Conservation (phyloP, 2,329 filamentous ascomycete species). For the Mycogone perniciosa region DNA sequence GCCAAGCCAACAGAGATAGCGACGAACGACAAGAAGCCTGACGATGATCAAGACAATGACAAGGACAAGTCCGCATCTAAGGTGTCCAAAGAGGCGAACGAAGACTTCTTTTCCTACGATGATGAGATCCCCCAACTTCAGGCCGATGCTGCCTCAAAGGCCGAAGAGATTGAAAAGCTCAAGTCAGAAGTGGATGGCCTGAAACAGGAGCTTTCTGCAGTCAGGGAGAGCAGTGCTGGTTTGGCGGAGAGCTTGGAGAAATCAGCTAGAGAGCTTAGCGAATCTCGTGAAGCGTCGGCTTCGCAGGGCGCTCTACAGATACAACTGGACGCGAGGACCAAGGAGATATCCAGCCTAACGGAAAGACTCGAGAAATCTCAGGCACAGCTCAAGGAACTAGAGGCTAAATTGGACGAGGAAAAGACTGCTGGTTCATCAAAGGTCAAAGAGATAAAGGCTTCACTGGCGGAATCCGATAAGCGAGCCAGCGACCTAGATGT, state of each 20-base stretch:
- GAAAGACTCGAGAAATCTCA: slow-evolving; percentile 40
- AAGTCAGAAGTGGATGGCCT: slow-evolving; percentile 62
- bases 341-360: slow-evolving; percentile 44
- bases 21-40: not conserved
- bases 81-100: slow-evolving; percentile 34
- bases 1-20: slow-evolving; percentile 23
- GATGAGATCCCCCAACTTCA: slow-evolving; percentile 80
- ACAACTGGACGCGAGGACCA: slow-evolving; percentile 42
- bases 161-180: slow-evolving; percentile 64
- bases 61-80: slow-evolving; percentile 32
- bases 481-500: slow-evolving; percentile 33
- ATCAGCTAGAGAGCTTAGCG: slow-evolving; percentile 56
- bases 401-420: slow-evolving; percentile 30
- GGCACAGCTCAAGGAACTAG: slow-evolving; percentile 38
- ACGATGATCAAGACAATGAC: slow-evolving; percentile 26
- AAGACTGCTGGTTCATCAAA: slow-evolving; percentile 26
- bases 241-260: slow-evolving; percentile 62
- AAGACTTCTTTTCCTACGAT: slow-evolving; percentile 90
- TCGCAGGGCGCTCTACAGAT: slow-evolving; percentile 42
- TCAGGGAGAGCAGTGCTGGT: slow-evolving; percentile 63
- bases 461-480: slow-evolving; percentile 30
- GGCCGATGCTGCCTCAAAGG: slow-evolving; percentile 62
- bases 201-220: slow-evolving; percentile 62
- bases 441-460: slow-evolving; percentile 30
- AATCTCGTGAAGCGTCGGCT: slow-evolving; percentile 35